Percentiles rank a stretch among this genome's conserved stretches.
Evolutionary conservation across 176 grass and related monocot species (phyloP).

Genomic region (Bonia amplexicaulis): DNA sequence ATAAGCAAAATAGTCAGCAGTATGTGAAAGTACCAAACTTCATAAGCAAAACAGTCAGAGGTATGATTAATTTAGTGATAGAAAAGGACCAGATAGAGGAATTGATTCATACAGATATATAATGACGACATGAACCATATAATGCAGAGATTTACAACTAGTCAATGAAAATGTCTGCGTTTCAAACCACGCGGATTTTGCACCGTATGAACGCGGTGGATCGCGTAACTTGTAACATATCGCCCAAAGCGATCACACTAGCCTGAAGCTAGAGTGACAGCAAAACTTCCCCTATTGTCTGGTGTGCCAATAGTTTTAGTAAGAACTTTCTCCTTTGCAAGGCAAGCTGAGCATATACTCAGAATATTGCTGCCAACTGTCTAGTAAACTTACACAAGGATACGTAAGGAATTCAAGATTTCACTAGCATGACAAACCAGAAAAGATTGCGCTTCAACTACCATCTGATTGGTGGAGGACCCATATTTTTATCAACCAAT

Average conservation of each 20-base stretch:
- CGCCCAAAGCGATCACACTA: neutral
- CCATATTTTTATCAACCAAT: neutral
- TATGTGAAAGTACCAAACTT: neutral
- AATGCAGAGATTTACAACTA: neutral
- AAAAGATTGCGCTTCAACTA: constrained; percentile 10
- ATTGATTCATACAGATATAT: neutral
- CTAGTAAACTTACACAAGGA: neutral
- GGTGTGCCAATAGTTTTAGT: neutral
- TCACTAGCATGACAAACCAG: constrained; percentile 21
- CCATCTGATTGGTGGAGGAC: neutral
- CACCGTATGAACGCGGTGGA: neutral
- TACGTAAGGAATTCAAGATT: neutral
- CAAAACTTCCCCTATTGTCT: neutral
- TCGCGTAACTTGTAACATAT: neutral
- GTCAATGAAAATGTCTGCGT: neutral
- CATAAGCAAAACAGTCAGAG: neutral
- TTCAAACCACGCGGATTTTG: neutral
- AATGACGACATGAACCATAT: neutral
- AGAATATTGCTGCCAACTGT: neutral
- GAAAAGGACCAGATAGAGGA: neutral
- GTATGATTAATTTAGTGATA: neutral
- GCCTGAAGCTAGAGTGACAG: neutral
- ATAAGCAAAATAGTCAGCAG: neutral
- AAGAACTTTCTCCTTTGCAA: neutral
- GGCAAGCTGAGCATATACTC: constrained; percentile 12